Percentiles rank a stretch among this genome's conserved stretches.
Evolutionary conservation across 1,284 basidiomycete genomes (phyloP).

Genomic region (Pascua guehoae): DNA sequence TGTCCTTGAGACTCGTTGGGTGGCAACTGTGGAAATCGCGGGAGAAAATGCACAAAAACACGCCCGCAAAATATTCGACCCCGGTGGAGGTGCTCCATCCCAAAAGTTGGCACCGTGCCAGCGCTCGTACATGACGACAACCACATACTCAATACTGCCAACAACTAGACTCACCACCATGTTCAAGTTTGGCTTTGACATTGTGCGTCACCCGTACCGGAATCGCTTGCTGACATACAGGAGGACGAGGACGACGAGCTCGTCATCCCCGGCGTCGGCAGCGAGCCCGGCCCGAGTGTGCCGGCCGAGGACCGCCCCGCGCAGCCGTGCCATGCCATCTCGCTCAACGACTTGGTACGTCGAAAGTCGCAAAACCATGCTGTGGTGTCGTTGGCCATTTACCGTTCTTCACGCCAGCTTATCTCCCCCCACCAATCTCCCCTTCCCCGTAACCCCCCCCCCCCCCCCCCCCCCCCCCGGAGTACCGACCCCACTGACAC

Average conservation of each 20-base stretch:
- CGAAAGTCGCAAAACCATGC: no score
- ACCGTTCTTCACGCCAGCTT: no score
- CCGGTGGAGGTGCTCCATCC: constrained; percentile 6
- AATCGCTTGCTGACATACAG: no score
- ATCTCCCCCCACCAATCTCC: background rate
- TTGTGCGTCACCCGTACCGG: constrained; percentile 5
- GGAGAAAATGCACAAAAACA: background rate
- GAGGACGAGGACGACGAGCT: constrained; percentile 22
- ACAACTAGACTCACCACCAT: constrained; percentile 15
- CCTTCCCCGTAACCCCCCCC: background rate
- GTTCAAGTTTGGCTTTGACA: constrained; percentile 52
- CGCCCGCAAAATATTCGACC: background rate
- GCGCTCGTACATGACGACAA: background rate
- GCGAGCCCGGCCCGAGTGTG: background rate
- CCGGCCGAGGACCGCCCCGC: constrained; percentile 1
- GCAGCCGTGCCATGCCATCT: constrained; percentile 28
- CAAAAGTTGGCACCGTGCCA: constrained; percentile 4
- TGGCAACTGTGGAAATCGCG: background rate
- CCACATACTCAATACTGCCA: background rate
- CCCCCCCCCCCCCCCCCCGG: background rate
- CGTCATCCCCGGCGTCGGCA: background rate
- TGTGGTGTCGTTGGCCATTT: no score
- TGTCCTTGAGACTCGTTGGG: background rate
- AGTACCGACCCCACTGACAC: background rate
- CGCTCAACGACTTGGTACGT: constrained; percentile 18